A percentile compares a stretch with the other conserved stretches of the same genome.
Conservation (phyloP, 2,329 filamentous ascomycete species). For the Diaporthe sp. region DNA sequence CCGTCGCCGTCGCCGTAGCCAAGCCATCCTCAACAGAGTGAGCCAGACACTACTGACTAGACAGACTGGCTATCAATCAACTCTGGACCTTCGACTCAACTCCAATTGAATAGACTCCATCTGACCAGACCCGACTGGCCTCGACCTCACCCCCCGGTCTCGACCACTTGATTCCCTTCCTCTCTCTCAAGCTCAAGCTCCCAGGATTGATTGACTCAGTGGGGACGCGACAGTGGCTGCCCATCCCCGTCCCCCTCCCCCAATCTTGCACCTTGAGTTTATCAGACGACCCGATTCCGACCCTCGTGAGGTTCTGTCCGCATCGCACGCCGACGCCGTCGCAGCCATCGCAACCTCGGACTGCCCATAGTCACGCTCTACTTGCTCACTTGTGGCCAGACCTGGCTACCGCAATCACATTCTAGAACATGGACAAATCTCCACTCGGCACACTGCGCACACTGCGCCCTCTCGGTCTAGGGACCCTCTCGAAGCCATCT, state of each 20-base stretch:
- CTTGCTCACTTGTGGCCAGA: conserved; percentile 2
- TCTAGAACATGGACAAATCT: conserved; percentile 15
- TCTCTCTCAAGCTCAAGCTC: not conserved
- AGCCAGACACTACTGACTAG: not conserved
- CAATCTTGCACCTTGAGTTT: not conserved
- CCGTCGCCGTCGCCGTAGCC: not conserved
- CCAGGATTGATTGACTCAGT: conserved; percentile 18
- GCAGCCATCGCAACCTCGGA: not conserved
- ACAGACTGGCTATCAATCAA: not conserved
- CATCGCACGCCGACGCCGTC: not conserved
- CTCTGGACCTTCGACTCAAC: not conserved
- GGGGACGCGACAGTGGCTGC: not conserved
- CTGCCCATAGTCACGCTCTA: not conserved
- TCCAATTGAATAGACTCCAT: not conserved
- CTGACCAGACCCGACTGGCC: not conserved
- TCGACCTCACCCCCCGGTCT: not conserved
- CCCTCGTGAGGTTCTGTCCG: not conserved
- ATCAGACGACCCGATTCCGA: conserved; percentile 15
- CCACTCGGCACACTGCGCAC: conserved; percentile 17
- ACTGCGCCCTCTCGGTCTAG: not conserved
- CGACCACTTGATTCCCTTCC: not conserved
- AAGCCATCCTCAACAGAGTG: not conserved
- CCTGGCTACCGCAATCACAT: not conserved
- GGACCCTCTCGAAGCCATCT: not conserved
- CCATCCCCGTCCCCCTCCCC: not conserved